Conservation (phyloP, 306 rosid species). For the Mucuna pruriens region DNA sequence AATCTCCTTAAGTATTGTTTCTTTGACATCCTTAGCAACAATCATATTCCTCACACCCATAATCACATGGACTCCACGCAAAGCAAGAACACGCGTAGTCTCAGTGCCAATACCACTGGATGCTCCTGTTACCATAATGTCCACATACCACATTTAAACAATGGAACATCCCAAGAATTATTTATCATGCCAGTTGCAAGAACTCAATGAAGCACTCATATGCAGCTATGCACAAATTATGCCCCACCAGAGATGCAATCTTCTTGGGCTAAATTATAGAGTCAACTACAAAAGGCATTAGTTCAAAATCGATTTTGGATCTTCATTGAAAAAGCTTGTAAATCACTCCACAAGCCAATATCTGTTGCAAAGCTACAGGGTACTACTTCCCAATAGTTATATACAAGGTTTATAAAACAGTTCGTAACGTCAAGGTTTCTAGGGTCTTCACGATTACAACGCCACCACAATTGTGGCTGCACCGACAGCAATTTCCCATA, state of each 20-base stretch:
- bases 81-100: conserved; percentile 85
- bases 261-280: not conserved
- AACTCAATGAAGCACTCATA: conserved; percentile 2
- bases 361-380: not conserved
- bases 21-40: conserved; percentile 63
- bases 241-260: not conserved
- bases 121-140: conserved; percentile 66
- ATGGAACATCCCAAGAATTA: not conserved
- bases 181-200: conserved; percentile 7
- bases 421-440: too few relatives aligned
- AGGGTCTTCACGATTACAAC: too few relatives aligned
- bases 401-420: not conserved
- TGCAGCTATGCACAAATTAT: not conserved
- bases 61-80: conserved; percentile 83
- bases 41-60: conserved; percentile 80
- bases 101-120: conserved; percentile 92
- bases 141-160: conserved; percentile 34
- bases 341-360: not conserved
- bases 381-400: not conserved
- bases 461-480: not conserved
- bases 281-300: conserved; percentile 4
- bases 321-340: not conserved
- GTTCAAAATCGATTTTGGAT: not conserved
- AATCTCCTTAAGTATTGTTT: conserved; percentile 63
- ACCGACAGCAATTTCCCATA: not conserved